Base-by-base conservation (phyloP, 441 rosid species). In the Jatropha multifida region DNA sequence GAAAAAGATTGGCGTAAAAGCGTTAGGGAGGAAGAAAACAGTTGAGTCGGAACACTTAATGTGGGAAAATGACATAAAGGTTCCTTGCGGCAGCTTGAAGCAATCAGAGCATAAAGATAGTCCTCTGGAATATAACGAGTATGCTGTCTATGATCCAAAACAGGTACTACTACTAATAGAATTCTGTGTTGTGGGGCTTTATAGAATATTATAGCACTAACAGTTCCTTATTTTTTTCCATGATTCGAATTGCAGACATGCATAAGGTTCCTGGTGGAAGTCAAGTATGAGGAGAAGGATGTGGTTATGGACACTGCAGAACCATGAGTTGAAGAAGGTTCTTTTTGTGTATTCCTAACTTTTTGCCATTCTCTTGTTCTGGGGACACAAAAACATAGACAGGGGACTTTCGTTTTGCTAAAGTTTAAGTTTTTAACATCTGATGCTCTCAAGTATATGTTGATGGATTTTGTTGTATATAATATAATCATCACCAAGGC, bases 71-170 rank as follows among this genome's bases (percentile, higher is more conserved):
- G 90, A 83, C 68, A 88, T 92, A 48, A 90, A 84, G 52, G 91
- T 92, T 40, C 98, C 96, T 3, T 88, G 98, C 49, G 95, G 98
- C 37, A 81, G 81, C 4, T 65, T 95, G 66, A 82, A 92, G 40
- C 83, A 90, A 1, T 95, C 95, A 0, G 89, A 79, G 26, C 86
- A 90, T 59, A 82, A 86, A 76, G 89, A 90, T 42, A 88, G 95
- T 77, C 86, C 86, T 12, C 90, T 90, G 0, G 96, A 93, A 77
- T 93, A 85, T 79, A 90, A 88, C 18, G 96, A 92, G 76, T 88
- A 90, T 5, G 92, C 94, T 0, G 92, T 93, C n/a, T 92, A 89
- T 67, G 94, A 93, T 54, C 94, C 92, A 0, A 87, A 90, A 80
- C 91, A 84, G 94, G 99, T 88, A 71, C 3, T 2, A 1, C 27